A percentile compares a stretch with the other conserved stretches of the same genome.
phyloP scores from a whole-genome alignment of 371 early-diverging fungal genomes.

The Choanephora cucurbitarum region DNA sequence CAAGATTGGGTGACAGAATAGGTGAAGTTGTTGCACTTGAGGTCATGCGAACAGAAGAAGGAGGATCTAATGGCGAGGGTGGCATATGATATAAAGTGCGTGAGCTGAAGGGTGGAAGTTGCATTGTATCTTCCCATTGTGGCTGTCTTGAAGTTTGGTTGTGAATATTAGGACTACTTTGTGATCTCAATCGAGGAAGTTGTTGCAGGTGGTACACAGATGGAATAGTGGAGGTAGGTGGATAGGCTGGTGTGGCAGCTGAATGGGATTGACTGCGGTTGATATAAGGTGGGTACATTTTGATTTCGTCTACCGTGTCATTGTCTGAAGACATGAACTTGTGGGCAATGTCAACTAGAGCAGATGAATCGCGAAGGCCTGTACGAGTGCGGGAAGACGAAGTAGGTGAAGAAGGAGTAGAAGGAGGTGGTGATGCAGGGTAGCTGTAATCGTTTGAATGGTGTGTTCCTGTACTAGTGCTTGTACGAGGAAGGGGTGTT shows the following conservation, averaged over 20 bases:
- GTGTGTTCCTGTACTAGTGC: constrained; percentile 15
- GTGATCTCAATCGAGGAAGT: constrained; percentile 54
- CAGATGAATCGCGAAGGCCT: constrained; percentile 35
- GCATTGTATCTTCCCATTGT: constrained; percentile 21
- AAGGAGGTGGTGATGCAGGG: constrained; percentile 63
- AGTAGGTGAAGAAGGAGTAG: constrained; percentile 59
- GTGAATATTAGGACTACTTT: constrained; percentile 68
- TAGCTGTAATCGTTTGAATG: constrained; percentile 25
- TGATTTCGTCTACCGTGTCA: constrained; percentile 17
- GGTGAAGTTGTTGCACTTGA: not conserved
- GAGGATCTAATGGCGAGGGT: constrained; percentile 25
- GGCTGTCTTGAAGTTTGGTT: constrained; percentile 15
- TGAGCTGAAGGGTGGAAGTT: constrained; percentile 29
- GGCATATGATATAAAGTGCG: constrained; percentile 31
- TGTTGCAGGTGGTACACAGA: constrained; percentile 60
- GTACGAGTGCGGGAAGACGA: constrained; percentile 37
- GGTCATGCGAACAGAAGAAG: constrained; percentile 10
- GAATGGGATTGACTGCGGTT: constrained; percentile 46
- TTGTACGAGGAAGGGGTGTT: constrained; percentile 20
- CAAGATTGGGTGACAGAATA: not conserved
- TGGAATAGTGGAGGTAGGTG: constrained; percentile 39
- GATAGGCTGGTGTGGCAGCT: constrained; percentile 17
- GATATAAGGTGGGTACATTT: constrained; percentile 18
- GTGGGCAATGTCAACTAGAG: constrained; percentile 47
- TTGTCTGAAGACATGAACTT: constrained; percentile 41